These are phyloP conservation scores for Aleurites moluccanus DNA, from an alignment of 441 rosid species.

Conservation along the genomic window DNA sequence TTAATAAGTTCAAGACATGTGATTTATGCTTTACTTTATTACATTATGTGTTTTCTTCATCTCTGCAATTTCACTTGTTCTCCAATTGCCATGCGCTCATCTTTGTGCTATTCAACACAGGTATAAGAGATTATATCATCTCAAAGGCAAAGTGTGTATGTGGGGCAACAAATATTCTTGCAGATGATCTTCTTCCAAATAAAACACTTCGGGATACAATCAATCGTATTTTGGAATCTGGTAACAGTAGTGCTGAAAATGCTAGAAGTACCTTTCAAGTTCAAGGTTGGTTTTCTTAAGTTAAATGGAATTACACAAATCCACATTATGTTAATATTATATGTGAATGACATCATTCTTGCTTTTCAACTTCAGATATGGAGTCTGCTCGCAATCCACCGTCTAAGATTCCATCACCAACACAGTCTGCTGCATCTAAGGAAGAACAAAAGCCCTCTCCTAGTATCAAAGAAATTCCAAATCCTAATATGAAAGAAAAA, in stretches of 20 bases:
- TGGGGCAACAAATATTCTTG: conserved; percentile 83
- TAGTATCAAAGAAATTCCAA: conserved; percentile 39
- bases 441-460: conserved; percentile 56
- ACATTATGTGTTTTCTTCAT: conserved; percentile 2
- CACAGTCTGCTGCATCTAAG: conserved; percentile 81
- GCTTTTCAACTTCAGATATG: neutral
- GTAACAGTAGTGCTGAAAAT: conserved; percentile 88
- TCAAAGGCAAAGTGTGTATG: conserved; percentile 81
- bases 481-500: conserved; percentile 34
- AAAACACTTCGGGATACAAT: conserved; percentile 96
- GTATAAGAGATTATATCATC: conserved; percentile 88
- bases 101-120: conserved; percentile 38
- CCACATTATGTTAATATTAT: conserved; percentile 15
- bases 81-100: neutral
- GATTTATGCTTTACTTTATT: neutral
- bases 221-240: conserved; percentile 91
- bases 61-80: neutral
- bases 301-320: neutral
- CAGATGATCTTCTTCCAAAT: conserved; percentile 98
- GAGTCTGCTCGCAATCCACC: conserved; percentile 85
- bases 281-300: conserved; percentile 68
- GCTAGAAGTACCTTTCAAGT: conserved; percentile 83
- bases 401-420: conserved; percentile 79
- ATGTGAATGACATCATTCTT: neutral
- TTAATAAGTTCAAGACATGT: neutral